phyloP scores from a whole-genome alignment of 306 rosid species.

The Pyrus betulifolia region DNA sequence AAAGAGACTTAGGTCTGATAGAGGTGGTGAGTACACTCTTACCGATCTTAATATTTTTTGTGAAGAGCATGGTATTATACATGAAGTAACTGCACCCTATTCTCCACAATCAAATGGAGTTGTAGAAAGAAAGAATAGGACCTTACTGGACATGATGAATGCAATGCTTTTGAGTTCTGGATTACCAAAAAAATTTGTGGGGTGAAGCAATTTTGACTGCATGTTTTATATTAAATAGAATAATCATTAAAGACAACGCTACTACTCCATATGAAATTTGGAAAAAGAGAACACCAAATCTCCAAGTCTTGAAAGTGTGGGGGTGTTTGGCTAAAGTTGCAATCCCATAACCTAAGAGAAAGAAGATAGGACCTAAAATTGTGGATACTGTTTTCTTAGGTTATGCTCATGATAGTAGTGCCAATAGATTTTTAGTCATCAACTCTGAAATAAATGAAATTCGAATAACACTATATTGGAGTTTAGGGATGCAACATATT shows the following conservation, averaged over 20 bases:
- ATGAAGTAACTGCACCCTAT: not conserved
- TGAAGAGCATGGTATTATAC: not conserved
- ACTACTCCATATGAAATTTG: not conserved
- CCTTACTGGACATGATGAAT: not conserved
- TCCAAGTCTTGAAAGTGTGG: not conserved
- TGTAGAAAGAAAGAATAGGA: not conserved
- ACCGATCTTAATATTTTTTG: not conserved
- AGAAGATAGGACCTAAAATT: not conserved
- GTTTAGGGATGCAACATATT: not conserved
- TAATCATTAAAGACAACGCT: not conserved
- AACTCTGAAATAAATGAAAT: not conserved
- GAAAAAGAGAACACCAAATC: not conserved
- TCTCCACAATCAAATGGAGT: conserved; percentile 1
- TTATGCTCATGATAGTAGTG: not conserved
- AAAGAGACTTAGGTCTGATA: not conserved
- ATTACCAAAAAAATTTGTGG: not conserved
- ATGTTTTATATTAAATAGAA: not conserved
- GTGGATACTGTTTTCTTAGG: not conserved
- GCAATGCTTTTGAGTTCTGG: not conserved
- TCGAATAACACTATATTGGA: not conserved
- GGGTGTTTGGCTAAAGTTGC: not conserved
- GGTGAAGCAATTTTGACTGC: not conserved
- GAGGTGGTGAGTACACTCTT: not conserved
- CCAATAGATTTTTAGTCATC: not conserved
- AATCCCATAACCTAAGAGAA: not conserved